These are phyloP conservation scores for Neonectria coccinea DNA, from an alignment of 2,329 filamentous ascomycete genomes.

Conservation along the genomic window DNA sequence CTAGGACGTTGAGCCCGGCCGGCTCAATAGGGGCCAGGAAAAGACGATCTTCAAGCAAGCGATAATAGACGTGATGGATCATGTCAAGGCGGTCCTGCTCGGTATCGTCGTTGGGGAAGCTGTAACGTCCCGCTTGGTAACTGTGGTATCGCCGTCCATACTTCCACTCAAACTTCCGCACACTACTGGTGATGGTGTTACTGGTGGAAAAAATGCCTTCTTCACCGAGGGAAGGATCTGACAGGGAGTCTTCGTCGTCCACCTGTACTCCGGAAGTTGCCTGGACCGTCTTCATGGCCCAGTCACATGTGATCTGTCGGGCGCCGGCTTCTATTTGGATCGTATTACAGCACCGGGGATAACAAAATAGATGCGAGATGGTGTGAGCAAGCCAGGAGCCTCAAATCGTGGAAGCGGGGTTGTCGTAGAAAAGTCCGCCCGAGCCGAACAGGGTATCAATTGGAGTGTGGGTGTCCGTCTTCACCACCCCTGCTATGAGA, in stretches of 20 bases:
- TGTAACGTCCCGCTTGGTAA: slow-evolving; percentile 52
- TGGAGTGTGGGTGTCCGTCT: neutral
- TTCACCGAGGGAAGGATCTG: neutral
- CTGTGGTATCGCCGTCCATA: slow-evolving; percentile 57
- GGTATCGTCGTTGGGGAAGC: slow-evolving; percentile 53
- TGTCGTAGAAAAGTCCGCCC: neutral
- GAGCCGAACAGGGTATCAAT: neutral
- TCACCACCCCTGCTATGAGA: neutral
- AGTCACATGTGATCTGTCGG: neutral
- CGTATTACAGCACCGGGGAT: neutral
- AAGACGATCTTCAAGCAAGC: slow-evolving; percentile 51
- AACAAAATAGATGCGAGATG: neutral
- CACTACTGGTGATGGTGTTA: neutral
- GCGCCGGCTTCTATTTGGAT: neutral
- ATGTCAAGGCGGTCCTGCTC: slow-evolving; percentile 56
- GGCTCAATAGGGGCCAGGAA: slow-evolving; percentile 53
- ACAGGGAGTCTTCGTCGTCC: neutral
- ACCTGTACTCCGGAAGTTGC: neutral
- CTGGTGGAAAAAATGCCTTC: neutral
- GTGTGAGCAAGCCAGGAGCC: neutral
- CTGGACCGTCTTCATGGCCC: neutral
- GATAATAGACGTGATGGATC: slow-evolving; percentile 50
- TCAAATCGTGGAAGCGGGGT: neutral
- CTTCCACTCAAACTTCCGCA: slow-evolving; percentile 37
- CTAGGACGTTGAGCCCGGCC: slow-evolving; percentile 54